Percentiles rank a stretch among this genome's conserved stretches.
Evolutionary conservation across 2,329 filamentous ascomycete species (phyloP).

Genomic region (Hymenoscyphus fructigenus): DNA sequence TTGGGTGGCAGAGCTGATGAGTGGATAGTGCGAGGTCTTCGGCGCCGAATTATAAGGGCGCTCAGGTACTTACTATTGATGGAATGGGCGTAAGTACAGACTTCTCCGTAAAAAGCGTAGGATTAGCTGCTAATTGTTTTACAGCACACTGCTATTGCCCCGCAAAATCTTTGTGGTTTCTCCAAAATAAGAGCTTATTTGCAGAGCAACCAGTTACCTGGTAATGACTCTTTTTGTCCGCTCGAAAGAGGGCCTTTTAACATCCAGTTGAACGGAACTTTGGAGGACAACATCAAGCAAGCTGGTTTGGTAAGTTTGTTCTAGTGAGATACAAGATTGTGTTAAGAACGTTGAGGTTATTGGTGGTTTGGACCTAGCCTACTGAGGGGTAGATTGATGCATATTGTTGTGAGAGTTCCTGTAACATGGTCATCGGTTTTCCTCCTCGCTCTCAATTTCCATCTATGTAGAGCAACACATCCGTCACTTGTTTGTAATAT

Average conservation of each 20-base stretch:
- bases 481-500: too few relatives aligned
- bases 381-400: too few relatives aligned
- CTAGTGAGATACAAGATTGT: background rate
- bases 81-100: background rate
- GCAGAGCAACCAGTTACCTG: background rate
- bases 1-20: background rate
- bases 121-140: background rate
- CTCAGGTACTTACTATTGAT: background rate
- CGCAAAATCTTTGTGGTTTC: background rate
- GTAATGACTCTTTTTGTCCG: background rate
- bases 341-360: too few relatives aligned
- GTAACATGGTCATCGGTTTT: too few relatives aligned
- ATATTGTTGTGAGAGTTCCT: too few relatives aligned
- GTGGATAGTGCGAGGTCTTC: background rate
- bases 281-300: conserved; percentile 7
- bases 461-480: too few relatives aligned
- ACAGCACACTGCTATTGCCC: background rate
- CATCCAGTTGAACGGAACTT: conserved; percentile 7
- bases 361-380: too few relatives aligned
- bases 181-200: background rate
- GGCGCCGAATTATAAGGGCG: background rate
- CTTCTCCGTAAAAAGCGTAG: background rate
- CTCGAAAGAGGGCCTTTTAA: conserved; percentile 6
- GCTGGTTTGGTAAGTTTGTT: conserved; percentile 3
- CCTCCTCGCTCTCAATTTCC: too few relatives aligned